Evolutionary conservation across 352 stramenopile species (phyloP), one percentile per base, ranked within the genome.

Genomic region (Hyphochytrium catenoides): DNA sequence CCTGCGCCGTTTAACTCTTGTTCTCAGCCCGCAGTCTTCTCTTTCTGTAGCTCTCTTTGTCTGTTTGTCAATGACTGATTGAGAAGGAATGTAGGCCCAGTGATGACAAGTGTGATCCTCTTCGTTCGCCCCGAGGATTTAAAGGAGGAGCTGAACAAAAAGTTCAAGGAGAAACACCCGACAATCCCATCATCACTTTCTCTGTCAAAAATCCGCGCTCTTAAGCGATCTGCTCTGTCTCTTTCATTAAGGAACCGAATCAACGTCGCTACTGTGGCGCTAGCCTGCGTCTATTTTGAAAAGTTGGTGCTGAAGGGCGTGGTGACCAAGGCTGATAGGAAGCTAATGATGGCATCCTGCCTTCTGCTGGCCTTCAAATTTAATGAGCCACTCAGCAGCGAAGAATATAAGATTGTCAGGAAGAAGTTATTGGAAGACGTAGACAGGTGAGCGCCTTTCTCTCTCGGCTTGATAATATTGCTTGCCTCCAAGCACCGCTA

Each of bases 231-330:
- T 50, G 58, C 68, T 25, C 47, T 86, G 34, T 30, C 50, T 54
- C 59, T 56, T 48, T 58, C 73, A 44, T 54, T 86, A 48, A 57
- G 69, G 41, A 43, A 74, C 35, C 47, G 79, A 47, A 41, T 95
- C 19, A 81, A 97, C 46, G 63, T 97, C 26, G 75, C 75, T 9
- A 95, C 81, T 0, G 65, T 92, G 20, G 85, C 86, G 9, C 62
- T 95, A 19, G 76, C 83, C 18, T 94, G 78, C 45, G 72, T 95
- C 23, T 94, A 95, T 44, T 96, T 97, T 52, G 88, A 97, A 50
- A 76, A 91, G 34, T 69, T 97, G 9, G 87, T 90, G 34, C 62
- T 97, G 7, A 70, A 70, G 41, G 77, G 81, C 36, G 59, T 86
- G 50, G 83, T 97, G 4, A 91, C 78, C 34, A 95, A 95, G 43